Conservation (phyloP, 306 rosid genomes). For the Lupinus albus region DNA sequence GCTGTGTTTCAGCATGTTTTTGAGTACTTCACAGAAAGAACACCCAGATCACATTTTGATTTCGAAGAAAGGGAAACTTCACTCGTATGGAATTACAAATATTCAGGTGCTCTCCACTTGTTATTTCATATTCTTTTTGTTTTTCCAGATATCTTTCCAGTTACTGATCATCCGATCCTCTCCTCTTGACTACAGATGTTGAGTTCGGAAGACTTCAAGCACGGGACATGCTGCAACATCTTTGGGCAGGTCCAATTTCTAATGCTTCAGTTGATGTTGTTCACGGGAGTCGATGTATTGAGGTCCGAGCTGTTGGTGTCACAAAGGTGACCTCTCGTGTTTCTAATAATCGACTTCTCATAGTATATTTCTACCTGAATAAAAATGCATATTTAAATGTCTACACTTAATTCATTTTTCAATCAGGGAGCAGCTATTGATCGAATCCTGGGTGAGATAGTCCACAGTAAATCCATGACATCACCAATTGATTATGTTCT, state of each 20-base stretch:
- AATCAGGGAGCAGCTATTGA: conserved; percentile 96
- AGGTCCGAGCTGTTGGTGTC: conserved; percentile 93
- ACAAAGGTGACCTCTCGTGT: conserved; percentile 65
- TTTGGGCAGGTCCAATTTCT: conserved; percentile 96
- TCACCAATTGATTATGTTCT: conserved; percentile 88
- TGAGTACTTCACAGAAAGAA: conserved; percentile 88
- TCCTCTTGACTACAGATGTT: conserved; percentile 55
- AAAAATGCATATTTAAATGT: conserved; percentile 19
- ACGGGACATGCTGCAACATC: conserved; percentile 95
- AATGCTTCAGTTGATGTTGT: conserved; percentile 94
- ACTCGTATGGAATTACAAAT: conserved; percentile 95
- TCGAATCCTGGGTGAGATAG: conserved; percentile 93
- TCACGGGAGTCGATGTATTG: conserved; percentile 94
- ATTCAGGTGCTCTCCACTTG: conserved; percentile 62
- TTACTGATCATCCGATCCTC: conserved; percentile 16
- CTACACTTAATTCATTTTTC: background rate
- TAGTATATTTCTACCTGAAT: conserved; percentile 11
- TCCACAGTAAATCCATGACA: conserved; percentile 91
- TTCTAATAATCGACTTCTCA: conserved; percentile 3
- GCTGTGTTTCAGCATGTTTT: conserved; percentile 75
- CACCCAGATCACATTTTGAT: conserved; percentile 70
- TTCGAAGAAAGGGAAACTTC: conserved; percentile 75
- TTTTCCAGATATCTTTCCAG: conserved; percentile 30
- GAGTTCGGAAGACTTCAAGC: conserved; percentile 97
- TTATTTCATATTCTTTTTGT: background rate